These are phyloP conservation scores for Astrephomene gubernaculifera DNA, from an alignment of 139 green algal genomes.

Conservation along the genomic window DNA sequence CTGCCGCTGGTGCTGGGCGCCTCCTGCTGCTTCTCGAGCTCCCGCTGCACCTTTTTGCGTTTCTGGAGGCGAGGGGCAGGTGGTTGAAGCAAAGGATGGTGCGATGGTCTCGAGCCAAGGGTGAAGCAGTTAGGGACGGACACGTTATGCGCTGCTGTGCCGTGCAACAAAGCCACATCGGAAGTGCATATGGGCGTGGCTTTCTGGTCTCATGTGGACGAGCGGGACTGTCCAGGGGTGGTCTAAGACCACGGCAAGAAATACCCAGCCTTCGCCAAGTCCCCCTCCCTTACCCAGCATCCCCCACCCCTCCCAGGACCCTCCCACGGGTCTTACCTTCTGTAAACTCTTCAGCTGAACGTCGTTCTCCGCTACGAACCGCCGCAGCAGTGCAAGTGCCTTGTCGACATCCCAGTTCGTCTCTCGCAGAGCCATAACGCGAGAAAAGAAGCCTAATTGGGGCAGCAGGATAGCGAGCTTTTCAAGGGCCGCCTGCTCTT, in stretches of 20 bases:
- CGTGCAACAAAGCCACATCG: too few species aligned
- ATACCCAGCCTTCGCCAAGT: too few species aligned
- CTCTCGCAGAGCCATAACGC: conserved; percentile 72
- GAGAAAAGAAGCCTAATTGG: conserved; percentile 71
- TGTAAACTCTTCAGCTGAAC: conserved; percentile 57
- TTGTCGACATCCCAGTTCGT: conserved; percentile 74
- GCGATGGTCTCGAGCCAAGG: background rate
- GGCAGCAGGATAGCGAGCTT: conserved; percentile 74
- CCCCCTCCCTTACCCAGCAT: too few species aligned
- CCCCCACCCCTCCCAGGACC: too few species aligned
- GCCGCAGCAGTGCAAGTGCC: conserved; percentile 69
- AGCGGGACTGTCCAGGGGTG: too few species aligned
- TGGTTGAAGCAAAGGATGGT: too few species aligned
- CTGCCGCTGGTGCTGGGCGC: background rate
- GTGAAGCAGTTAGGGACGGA: too few species aligned
- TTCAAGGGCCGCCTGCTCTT: conserved; percentile 76
- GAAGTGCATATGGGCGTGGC: too few species aligned
- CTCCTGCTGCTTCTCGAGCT: conserved; percentile 43
- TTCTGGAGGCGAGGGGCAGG: too few species aligned
- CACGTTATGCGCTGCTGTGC: too few species aligned
- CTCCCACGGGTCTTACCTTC: conserved; percentile 63
- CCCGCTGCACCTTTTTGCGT: conserved; percentile 46
- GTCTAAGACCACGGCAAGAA: too few species aligned
- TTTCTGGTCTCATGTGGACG: too few species aligned
- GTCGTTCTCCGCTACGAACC: conserved; percentile 64